phyloP scores from a whole-genome alignment of 495 filamentous ascomycete genomes.

The Xanthoparmelia taractica region DNA sequence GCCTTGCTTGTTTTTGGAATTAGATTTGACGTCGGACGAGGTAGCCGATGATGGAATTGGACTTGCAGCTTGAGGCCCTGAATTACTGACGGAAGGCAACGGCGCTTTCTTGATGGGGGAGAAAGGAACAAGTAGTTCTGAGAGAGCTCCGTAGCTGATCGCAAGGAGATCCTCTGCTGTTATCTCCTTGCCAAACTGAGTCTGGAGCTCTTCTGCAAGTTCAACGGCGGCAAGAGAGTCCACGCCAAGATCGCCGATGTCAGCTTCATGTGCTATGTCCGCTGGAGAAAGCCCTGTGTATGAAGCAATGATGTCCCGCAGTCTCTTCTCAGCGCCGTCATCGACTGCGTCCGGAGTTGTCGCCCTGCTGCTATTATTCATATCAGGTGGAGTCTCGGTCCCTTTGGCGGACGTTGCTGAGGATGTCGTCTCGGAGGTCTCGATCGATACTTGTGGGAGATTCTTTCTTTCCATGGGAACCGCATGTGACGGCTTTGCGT shows the following conservation, averaged over 20 bases:
- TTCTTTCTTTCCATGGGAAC: background rate
- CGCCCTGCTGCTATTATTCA: background rate
- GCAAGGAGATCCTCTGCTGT: conserved; percentile 10
- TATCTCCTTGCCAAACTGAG: conserved; percentile 17
- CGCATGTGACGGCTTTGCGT: conserved; percentile 9
- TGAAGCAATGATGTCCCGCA: conserved; percentile 16
- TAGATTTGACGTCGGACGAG: conserved; percentile 3
- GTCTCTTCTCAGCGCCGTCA: conserved; percentile 13
- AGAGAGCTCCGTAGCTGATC: conserved; percentile 11
- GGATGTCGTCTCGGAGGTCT: conserved; percentile 7
- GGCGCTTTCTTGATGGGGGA: background rate
- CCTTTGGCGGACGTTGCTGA: conserved; percentile 10
- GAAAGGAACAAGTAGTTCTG: conserved; percentile 4
- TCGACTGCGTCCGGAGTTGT: conserved; percentile 7
- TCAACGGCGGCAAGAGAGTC: conserved; percentile 26
- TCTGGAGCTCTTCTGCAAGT: conserved; percentile 20
- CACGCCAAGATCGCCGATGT: conserved; percentile 20
- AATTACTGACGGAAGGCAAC: background rate
- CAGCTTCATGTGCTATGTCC: conserved; percentile 10
- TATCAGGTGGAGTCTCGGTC: conserved; percentile 1
- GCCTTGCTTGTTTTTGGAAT: background rate
- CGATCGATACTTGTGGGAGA: background rate
- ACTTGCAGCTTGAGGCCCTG: background rate
- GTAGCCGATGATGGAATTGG: background rate
- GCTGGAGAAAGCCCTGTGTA: conserved; percentile 19